These are phyloP conservation scores for Cryptosporidium viatorum DNA, from an alignment of 169 alveolate species.

Conservation along the genomic window DNA sequence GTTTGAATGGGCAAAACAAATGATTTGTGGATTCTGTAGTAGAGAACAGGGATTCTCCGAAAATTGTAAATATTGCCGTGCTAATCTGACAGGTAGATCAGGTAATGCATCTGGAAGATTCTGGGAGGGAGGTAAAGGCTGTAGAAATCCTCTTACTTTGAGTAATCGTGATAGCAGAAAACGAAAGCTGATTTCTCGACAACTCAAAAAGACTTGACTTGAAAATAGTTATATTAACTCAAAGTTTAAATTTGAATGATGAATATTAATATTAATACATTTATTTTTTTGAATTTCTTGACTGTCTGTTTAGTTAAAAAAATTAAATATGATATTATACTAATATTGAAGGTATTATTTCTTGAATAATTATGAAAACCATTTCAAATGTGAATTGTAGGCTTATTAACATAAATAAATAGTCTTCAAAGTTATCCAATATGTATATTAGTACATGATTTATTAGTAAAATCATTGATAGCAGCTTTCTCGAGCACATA, in stretches of 20 bases:
- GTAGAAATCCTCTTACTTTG: constrained; percentile 81
- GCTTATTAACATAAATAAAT: constrained; percentile 38
- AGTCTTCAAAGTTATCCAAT: constrained; percentile 30
- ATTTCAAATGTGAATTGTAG: constrained; percentile 42
- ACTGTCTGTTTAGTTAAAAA: background rate
- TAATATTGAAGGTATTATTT: background rate
- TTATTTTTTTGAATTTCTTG: background rate
- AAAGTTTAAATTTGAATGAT: too few relatives aligned
- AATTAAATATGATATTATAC: background rate
- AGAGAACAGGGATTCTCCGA: constrained; percentile 83
- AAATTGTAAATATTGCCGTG: constrained; percentile 76
- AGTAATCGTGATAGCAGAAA: constrained; percentile 83
- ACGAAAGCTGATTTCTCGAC: constrained; percentile 78
- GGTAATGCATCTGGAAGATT: constrained; percentile 77
- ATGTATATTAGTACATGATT: constrained; percentile 17
- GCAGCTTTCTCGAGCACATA: constrained; percentile 1
- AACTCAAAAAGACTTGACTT: constrained; percentile 38
- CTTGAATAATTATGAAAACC: background rate
- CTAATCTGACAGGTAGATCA: constrained; percentile 75
- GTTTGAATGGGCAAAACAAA: constrained; percentile 85
- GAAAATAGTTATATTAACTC: too few relatives aligned
- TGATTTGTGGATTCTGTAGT: constrained; percentile 89
- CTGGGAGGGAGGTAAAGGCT: constrained; percentile 85
- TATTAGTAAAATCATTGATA: background rate
- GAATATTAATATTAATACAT: too few relatives aligned